These are phyloP conservation scores for Kwoniella europaea DNA, from an alignment of 768 basidiomycete genomes.

Conservation along the genomic window DNA sequence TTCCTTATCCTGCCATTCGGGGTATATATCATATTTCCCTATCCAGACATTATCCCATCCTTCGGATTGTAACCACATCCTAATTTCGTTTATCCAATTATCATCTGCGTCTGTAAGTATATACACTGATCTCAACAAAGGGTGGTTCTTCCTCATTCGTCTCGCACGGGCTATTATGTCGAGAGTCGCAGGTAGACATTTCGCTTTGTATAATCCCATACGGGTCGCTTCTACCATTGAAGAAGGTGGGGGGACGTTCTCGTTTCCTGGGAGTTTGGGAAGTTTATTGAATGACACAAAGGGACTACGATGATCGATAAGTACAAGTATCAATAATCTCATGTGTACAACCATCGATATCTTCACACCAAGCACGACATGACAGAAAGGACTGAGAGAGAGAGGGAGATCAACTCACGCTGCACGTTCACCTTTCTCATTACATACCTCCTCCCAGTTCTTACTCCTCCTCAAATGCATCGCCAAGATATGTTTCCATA, in stretches of 20 bases:
- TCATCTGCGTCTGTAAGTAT: constrained; percentile 53
- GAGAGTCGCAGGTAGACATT: constrained; percentile 50
- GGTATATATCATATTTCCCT: constrained; percentile 44
- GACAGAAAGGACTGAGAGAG: neutral
- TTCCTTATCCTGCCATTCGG: constrained; percentile 46
- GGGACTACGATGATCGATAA: constrained; percentile 33
- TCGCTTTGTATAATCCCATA: constrained; percentile 53
- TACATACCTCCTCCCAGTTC: constrained; percentile 45
- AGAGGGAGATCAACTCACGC: constrained; percentile 41
- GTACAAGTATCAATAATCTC: too few relatives aligned
- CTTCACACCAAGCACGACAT: too few relatives aligned
- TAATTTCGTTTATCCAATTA: constrained; percentile 46
- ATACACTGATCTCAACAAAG: constrained; percentile 50
- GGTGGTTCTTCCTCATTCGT: constrained; percentile 55
- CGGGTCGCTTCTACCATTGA: constrained; percentile 49
- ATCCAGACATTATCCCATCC: constrained; percentile 54
- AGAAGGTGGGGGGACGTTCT: constrained; percentile 53
- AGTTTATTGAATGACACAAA: constrained; percentile 56
- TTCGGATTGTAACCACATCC: constrained; percentile 52
- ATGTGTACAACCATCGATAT: too few relatives aligned
- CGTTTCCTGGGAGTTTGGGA: constrained; percentile 53
- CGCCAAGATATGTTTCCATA: constrained; percentile 54
- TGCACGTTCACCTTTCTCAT: constrained; percentile 36
- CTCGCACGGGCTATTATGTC: constrained; percentile 56
- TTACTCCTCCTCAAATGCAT: constrained; percentile 49